phyloP scores from a whole-genome alignment of 129 eudicot genomes.

The Smallanthus sonchifolius region DNA sequence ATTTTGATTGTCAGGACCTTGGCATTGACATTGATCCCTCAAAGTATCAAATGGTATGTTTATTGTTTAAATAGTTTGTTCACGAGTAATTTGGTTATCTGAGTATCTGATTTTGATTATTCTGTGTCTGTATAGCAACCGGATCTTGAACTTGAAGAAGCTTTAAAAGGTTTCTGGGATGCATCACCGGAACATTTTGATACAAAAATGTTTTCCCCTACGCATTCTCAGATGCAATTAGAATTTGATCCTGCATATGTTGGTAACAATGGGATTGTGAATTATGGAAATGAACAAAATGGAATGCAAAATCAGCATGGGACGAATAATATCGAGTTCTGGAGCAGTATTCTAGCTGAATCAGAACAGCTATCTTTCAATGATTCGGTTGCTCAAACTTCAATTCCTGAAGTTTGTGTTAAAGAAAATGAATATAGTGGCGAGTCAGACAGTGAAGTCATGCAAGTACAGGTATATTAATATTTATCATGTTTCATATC shows the following conservation, averaged over 20 bases:
- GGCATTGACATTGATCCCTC: slow-evolving; percentile 27
- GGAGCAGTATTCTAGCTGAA: slow-evolving; percentile 35
- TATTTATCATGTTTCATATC: neutral
- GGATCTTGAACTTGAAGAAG: slow-evolving; percentile 49
- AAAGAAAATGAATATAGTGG: slow-evolving; percentile 49
- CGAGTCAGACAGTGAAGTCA: slow-evolving; percentile 63
- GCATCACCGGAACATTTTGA: slow-evolving; percentile 32
- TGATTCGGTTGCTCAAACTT: slow-evolving; percentile 31
- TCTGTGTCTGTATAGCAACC: slow-evolving; percentile 30
- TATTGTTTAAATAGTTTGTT: neutral
- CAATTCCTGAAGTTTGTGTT: slow-evolving; percentile 21
- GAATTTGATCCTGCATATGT: slow-evolving; percentile 41
- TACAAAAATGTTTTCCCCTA: slow-evolving; percentile 57
- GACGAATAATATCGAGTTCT: slow-evolving; percentile 38
- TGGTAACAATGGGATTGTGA: slow-evolving; percentile 5
- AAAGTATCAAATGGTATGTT: slow-evolving; percentile 23
- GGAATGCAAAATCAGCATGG: slow-evolving; percentile 43
- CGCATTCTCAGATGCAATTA: slow-evolving; percentile 43
- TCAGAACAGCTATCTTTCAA: slow-evolving; percentile 36
- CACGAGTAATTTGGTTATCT: neutral
- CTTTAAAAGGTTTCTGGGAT: slow-evolving; percentile 32
- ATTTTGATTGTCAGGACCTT: slow-evolving; percentile 22
- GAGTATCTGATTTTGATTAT: neutral
- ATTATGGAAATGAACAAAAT: slow-evolving; percentile 18
- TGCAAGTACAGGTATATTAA: slow-evolving; percentile 51